Evolutionary conservation across 1,139 yeast species (phyloP).

Genomic region (Pichia sp.): DNA sequence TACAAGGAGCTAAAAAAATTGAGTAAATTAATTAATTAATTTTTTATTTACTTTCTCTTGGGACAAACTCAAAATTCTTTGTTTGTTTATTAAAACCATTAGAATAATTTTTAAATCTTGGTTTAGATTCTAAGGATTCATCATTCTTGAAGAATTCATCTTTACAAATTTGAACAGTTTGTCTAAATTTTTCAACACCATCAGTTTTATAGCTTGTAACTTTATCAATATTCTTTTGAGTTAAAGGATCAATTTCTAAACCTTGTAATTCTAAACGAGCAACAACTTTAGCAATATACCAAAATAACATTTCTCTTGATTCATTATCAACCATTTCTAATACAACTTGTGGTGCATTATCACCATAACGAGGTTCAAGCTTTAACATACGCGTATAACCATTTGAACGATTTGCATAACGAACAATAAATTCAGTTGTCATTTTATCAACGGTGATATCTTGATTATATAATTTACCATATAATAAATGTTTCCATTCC

Average conservation of each 20-base stretch:
- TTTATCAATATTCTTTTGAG: slow-evolving; percentile 51
- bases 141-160: slow-evolving; percentile 42
- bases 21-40: neutral
- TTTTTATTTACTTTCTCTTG: slow-evolving; percentile 20
- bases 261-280: slow-evolving; percentile 72
- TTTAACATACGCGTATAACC: slow-evolving; percentile 86
- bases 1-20: slow-evolving; percentile 1
- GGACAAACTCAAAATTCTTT: slow-evolving; percentile 27
- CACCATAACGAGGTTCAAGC: slow-evolving; percentile 83
- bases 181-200: slow-evolving; percentile 50
- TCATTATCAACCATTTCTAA: slow-evolving; percentile 79
- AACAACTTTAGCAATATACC: slow-evolving; percentile 72
- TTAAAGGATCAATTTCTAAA: slow-evolving; percentile 53
- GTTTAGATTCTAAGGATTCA: slow-evolving; percentile 17
- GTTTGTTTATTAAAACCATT: slow-evolving; percentile 29
- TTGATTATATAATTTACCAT: slow-evolving; percentile 36
- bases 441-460: slow-evolving; percentile 50
- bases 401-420: slow-evolving; percentile 60
- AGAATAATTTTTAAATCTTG: slow-evolving; percentile 25
- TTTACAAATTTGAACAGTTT: slow-evolving; percentile 63
- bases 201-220: slow-evolving; percentile 39
- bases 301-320: slow-evolving; percentile 65
- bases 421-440: slow-evolving; percentile 52
- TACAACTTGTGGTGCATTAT: slow-evolving; percentile 86
- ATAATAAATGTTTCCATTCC: slow-evolving; percentile 27